Evolutionary conservation across 345 rosid species (phyloP).

Genomic region (Microthlaspi erraticum): DNA sequence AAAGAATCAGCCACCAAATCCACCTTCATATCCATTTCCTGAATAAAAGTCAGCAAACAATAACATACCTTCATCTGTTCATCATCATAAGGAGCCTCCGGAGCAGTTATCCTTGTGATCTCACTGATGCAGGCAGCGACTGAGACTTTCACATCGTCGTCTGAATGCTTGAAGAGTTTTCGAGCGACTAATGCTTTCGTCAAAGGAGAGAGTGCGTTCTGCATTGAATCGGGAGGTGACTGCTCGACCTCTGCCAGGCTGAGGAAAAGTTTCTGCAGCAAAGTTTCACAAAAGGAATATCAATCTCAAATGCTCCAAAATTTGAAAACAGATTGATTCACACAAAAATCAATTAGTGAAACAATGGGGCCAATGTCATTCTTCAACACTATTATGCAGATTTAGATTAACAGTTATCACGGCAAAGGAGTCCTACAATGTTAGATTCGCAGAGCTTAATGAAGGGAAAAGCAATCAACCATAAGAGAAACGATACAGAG

Average conservation of each 20-base stretch:
- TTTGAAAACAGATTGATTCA: neutral
- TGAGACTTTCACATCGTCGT: slow-evolving; percentile 81
- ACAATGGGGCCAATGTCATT: neutral
- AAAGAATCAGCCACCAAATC: slow-evolving; percentile 2
- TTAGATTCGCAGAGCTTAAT: slow-evolving; percentile 10
- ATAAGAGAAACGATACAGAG: neutral
- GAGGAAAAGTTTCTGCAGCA: slow-evolving; percentile 67
- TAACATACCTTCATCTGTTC: slow-evolving; percentile 80
- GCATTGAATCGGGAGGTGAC: slow-evolving; percentile 74
- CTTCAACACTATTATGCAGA: neutral
- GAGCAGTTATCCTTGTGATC: slow-evolving; percentile 97
- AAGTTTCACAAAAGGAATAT: slow-evolving; percentile 19
- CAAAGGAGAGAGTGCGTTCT: slow-evolving; percentile 72
- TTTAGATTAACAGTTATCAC: neutral
- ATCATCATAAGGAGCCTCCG: slow-evolving; percentile 95
- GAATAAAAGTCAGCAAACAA: neutral
- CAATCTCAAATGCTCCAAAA: slow-evolving; percentile 14
- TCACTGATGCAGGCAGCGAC: slow-evolving; percentile 97
- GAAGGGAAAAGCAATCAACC: neutral
- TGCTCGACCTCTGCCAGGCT: slow-evolving; percentile 81
- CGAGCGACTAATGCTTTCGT: slow-evolving; percentile 69
- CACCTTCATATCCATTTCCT: slow-evolving; percentile 5
- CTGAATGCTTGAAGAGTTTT: slow-evolving; percentile 69
- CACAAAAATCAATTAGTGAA: neutral
- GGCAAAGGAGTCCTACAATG: neutral